Base-by-base conservation (phyloP, 2,329 filamentous ascomycete genomes). In the Neofusicoccum ribis region DNA sequence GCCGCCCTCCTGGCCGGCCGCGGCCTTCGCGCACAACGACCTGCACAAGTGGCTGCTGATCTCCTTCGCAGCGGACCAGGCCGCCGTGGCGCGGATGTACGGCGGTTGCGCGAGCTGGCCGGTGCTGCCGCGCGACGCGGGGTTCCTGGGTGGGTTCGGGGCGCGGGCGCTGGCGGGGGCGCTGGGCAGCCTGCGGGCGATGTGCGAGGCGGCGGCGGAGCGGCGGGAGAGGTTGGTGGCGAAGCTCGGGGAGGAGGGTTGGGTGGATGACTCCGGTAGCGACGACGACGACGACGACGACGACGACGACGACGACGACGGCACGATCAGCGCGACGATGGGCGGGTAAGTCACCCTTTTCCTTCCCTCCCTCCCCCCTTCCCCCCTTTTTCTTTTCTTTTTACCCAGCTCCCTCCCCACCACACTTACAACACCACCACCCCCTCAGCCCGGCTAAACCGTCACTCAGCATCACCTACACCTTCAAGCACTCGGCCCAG, bases 31-130 rank as follows among this genome's bases (percentile, higher is more conserved):
- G 15, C 56, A 47, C 31, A 60, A 60, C n/a, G 43, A 60, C 56
- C 17, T 60, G n/a, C 56, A 60, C 56, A 60, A 60, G 31, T 60
- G 56, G 56, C 27, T 60, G 27, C 5, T 60, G 15, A 23, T 60
- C 27, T 37, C 41, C 41, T 15, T 15, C 1, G 31, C n/a, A 0
- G 15, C 31, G n/a, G 31, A 49, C 17, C 12, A 31, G 5, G 56
- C 56, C 6, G 15, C 20, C 15, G 43, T 46, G 11, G 11, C 5
- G 4, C 6, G 1, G 6, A 60, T 12, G n/a, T 49, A 36, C 20
- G n/a, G 6, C 9, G 27, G 1, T 1, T 9, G 1, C 5, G 27
- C 14, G 20, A 14, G 23, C 5, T 52, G 50, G 41, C 27, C 31
- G 23, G 39, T 44, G 5, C 20, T 60, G n/a, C 56, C 56, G 56